A percentile compares a stretch with the other conserved stretches of the same genome.
phyloP scores from a whole-genome alignment of 1,284 basidiomycete genomes.

The Ustilago xerochloae region DNA sequence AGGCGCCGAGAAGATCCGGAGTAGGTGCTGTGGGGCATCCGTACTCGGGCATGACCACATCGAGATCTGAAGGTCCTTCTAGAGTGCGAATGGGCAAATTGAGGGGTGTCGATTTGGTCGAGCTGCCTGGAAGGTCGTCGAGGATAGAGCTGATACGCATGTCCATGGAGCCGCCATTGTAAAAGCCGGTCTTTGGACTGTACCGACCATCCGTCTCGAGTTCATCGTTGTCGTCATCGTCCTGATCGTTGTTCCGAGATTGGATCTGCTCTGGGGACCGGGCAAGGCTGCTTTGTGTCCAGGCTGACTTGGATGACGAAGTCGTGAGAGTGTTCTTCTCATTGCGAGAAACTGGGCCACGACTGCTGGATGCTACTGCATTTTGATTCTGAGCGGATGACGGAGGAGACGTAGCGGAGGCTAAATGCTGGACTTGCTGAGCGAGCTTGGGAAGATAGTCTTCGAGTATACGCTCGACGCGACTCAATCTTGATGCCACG shows the following conservation, averaged over 20 bases:
- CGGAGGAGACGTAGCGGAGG: slow-evolving; percentile 1
- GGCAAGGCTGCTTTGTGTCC: slow-evolving; percentile 8
- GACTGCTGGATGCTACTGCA: slow-evolving; percentile 6
- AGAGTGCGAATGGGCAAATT: slow-evolving; percentile 42
- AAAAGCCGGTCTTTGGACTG: slow-evolving; percentile 52
- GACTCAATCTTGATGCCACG: slow-evolving; percentile 46
- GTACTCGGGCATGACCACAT: slow-evolving; percentile 56
- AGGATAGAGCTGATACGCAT: slow-evolving; percentile 60
- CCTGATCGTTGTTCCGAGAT: slow-evolving; percentile 9
- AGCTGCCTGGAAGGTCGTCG: slow-evolving; percentile 42
- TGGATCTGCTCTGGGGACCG: slow-evolving; percentile 23
- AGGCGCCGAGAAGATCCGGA: slow-evolving; percentile 41
- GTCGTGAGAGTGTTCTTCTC: neutral
- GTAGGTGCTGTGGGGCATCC: slow-evolving; percentile 47
- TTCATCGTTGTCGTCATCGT: slow-evolving; percentile 53
- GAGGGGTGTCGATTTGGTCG: slow-evolving; percentile 36
- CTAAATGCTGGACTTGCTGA: slow-evolving; percentile 36
- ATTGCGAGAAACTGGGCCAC: slow-evolving; percentile 2
- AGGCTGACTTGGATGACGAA: slow-evolving; percentile 5
- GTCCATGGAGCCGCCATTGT: slow-evolving; percentile 49
- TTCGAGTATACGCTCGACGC: slow-evolving; percentile 54
- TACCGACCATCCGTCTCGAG: slow-evolving; percentile 44
- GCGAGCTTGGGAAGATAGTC: slow-evolving; percentile 48
- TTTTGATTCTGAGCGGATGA: neutral
- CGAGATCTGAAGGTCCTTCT: slow-evolving; percentile 46